Evolutionary conservation across 352 stramenopile species (phyloP), one percentile per base, ranked within the genome.

Genomic region (Plasmopara halstedii): DNA sequence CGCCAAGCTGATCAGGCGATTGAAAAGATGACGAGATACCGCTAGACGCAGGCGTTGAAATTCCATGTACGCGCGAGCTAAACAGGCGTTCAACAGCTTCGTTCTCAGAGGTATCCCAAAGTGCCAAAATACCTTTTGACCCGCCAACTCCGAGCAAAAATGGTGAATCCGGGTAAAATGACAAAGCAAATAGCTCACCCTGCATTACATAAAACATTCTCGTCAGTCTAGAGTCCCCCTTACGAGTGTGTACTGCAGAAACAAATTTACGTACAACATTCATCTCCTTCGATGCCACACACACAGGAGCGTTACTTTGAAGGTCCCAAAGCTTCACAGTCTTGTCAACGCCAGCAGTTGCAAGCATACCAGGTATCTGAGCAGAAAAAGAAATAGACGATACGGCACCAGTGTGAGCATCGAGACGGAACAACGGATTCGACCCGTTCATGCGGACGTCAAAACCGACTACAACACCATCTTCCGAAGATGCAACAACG

Each of bases 291-390:
- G 84, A 90, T 2, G 74, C 88, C 49, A 97, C 74, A 53, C 75
- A 94, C 40, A 76, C 52, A 3, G 87, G 81, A 15, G 55, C 56
- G 38, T 81, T 80, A 33, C 82, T 68, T 49, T 78, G 67, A 14
- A 94, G 56, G 53, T 99, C 94, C 97, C 97, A 99, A 34, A 99
- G 70, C 56, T 97, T 97, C 38, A 99, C 95, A 6, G 89, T 97
- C 73, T 98, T 98, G 76, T 99, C 95, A n/a, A 96, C 82, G 8
- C 91, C 93, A 32, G 85, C 94, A 3, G 95, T 99, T 18, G 94
- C 88, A 39, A 99, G 72, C 65, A 99, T 83, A 36, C 95, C 95
- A 14, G 94, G 79, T 40, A 94, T 77, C 26, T 85, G 80, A 44
- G 68, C 53, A 42, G 71, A 93, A 53, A 96, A 94, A 15, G 81